Conservation (phyloP, 1,139 yeast genomes). For the Geotrichum klebahnii region DNA sequence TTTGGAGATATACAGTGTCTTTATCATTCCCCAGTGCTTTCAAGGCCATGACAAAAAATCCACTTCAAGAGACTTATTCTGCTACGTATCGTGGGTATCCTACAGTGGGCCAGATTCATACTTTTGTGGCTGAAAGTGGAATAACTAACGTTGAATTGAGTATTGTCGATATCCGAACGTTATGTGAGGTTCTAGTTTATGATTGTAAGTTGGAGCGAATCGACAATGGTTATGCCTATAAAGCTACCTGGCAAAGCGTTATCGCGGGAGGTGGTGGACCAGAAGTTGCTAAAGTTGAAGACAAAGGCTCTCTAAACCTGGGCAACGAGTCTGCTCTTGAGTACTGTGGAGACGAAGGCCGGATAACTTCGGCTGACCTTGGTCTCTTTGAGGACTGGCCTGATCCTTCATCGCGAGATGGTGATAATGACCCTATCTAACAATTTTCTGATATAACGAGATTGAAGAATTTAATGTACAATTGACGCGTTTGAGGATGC, state of each 20-base stretch:
- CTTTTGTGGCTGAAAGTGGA: conserved; percentile 68
- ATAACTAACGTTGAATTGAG: conserved; percentile 80
- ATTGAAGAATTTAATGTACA: too few relatives aligned
- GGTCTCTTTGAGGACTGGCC: background rate
- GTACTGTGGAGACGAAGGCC: background rate
- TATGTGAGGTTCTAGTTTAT: conserved; percentile 82
- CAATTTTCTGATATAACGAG: too few relatives aligned
- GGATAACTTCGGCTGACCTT: background rate
- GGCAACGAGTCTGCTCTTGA: too few relatives aligned
- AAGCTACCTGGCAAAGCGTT: conserved; percentile 55
- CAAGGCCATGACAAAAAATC: conserved; percentile 22
- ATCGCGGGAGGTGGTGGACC: conserved; percentile 57
- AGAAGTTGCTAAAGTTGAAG: background rate
- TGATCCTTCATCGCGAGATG: background rate
- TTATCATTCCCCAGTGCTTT: conserved; percentile 57
- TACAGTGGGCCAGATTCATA: conserved; percentile 64
- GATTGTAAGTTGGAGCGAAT: conserved; percentile 80
- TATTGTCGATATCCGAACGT: conserved; percentile 65
- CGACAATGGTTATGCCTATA: conserved; percentile 43
- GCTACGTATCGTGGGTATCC: conserved; percentile 62
- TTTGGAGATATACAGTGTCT: conserved; percentile 81
- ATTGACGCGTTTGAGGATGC: too few relatives aligned
- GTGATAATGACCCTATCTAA: too few relatives aligned
- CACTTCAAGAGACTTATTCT: conserved; percentile 44
- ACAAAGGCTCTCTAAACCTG: too few relatives aligned